Evolutionary conservation across 1,139 yeast genomes (phyloP).

Genomic region (Geotrichum citri-aurantii): DNA sequence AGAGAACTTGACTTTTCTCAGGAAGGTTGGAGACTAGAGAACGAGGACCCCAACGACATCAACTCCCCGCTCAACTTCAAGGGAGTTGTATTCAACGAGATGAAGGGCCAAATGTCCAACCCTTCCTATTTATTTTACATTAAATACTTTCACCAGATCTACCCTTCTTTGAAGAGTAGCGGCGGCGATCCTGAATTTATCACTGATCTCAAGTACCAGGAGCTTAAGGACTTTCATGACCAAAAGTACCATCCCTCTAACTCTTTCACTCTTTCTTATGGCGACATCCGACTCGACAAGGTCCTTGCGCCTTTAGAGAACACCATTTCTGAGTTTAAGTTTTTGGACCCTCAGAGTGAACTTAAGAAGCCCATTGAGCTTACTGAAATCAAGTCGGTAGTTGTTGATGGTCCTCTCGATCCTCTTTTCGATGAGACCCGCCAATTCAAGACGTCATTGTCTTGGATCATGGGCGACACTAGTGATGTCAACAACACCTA

Average conservation of each 20-base stretch:
- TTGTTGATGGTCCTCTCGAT: conserved; percentile 71
- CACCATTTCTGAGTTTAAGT: conserved; percentile 47
- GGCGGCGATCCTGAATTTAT: conserved; percentile 92
- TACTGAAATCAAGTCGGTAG: conserved; percentile 34
- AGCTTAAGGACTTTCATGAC: conserved; percentile 68
- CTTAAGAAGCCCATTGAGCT: conserved; percentile 46
- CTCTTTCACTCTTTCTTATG: conserved; percentile 82
- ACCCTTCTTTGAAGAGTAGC: conserved; percentile 77
- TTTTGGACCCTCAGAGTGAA: conserved; percentile 24
- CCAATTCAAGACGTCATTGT: conserved; percentile 73
- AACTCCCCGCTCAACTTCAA: conserved; percentile 63
- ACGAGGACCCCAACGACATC: conserved; percentile 52
- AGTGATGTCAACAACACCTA: conserved; percentile 64
- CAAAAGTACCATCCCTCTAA: conserved; percentile 85
- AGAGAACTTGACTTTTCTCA: conserved; percentile 79
- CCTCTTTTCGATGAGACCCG: conserved; percentile 66
- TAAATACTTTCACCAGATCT: conserved; percentile 76
- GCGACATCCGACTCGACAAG: conserved; percentile 58
- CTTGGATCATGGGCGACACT: conserved; percentile 83
- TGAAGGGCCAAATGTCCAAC: conserved; percentile 96
- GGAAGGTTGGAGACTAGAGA: conserved; percentile 97
- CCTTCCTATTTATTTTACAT: conserved; percentile 81
- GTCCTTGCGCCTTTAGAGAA: conserved; percentile 57
- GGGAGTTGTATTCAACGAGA: conserved; percentile 96
- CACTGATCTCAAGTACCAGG: conserved; percentile 67